Evolutionary conservation across 1,139 yeast genomes (phyloP), one percentile per base, ranked within the genome.

Genomic region (Taphrina betulina): DNA sequence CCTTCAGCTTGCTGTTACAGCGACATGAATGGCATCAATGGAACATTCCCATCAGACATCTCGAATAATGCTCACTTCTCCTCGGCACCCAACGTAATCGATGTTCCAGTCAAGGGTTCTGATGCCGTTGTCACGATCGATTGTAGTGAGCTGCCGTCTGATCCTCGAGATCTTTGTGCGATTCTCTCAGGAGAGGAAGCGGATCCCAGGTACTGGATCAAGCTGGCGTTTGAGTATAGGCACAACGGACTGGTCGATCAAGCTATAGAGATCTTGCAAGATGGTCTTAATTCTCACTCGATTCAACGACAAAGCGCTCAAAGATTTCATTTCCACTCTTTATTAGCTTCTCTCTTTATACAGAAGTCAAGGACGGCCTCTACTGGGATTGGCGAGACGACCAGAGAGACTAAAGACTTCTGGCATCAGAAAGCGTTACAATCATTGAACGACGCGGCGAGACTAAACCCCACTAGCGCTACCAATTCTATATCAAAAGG

Each of bases 161-260:
- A 89, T 67, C 85, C 95, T 3, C 77, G 81, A 54, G 97, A 92
- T 66, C 75, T 92, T 63, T 82, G 85, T 63, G 78, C 80, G 36
- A 78, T 92, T 62, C 74, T 92, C 62, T 83, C 84, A 60, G 87
- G 85, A 61, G 96, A 89, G 70, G 79, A 78, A 58, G 83, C 94
- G 60, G 82, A 80, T 31, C 75, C 79, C 53, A 82, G 83, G 66
- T 86, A 81, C 71, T 92, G 98, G 98, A 42, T 52, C 12, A 44
- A 37, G n/a, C 42, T 57, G 23, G 60, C 59, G 61, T 74, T 82
- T 56, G 95, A 95, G 0, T 92, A 90, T 69, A 83, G 85, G 34
- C 76, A 80, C 56, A 77, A 77, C 53, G 79, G 78, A 4, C 78
- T 78, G 64, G 65, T 79, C 8, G 75, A 74, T 5, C 90, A 84